Conservation (phyloP, 2,329 filamentous ascomycete species). For the Fusarium nanum region DNA sequence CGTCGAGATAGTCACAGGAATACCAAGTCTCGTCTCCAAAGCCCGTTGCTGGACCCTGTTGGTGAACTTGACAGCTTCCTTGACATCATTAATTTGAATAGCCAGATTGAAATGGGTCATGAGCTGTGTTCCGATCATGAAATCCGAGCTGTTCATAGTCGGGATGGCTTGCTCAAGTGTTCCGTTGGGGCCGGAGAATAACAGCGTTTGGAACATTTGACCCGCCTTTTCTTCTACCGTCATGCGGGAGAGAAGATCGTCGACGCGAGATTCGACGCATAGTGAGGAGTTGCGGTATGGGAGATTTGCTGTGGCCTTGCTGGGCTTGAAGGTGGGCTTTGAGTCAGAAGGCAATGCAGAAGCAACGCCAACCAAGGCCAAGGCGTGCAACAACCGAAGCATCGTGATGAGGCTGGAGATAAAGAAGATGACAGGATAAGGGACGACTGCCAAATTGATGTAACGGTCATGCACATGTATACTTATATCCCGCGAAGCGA, state of each 20-base stretch:
- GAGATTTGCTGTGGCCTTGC: not conserved
- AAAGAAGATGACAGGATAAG: not conserved
- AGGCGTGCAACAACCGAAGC: not conserved
- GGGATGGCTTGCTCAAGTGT: not conserved
- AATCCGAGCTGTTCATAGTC: not conserved
- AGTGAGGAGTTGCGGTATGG: not conserved
- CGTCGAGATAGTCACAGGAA: slow-evolving; percentile 60
- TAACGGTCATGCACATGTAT: not conserved
- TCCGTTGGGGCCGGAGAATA: slow-evolving; percentile 25
- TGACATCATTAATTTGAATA: slow-evolving; percentile 54
- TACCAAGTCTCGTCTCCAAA: slow-evolving; percentile 58
- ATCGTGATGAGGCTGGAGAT: not conserved
- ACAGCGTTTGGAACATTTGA: slow-evolving; percentile 53
- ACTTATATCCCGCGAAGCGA: not conserved
- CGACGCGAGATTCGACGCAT: slow-evolving; percentile 41
- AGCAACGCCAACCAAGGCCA: not conserved
- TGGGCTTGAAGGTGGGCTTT: not conserved
- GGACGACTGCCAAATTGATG: accelerated
- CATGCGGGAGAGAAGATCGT: slow-evolving; percentile 58
- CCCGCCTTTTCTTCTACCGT: slow-evolving; percentile 60
- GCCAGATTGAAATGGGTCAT: slow-evolving; percentile 60
- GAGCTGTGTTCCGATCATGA: slow-evolving; percentile 20
- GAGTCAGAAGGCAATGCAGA: not conserved
- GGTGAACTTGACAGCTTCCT: slow-evolving; percentile 52
- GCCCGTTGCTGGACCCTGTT: slow-evolving; percentile 57